Evolutionary conservation across 768 basidiomycete genomes (phyloP), one percentile per base, ranked within the genome.

Genomic region (Hericium rajendrae): DNA sequence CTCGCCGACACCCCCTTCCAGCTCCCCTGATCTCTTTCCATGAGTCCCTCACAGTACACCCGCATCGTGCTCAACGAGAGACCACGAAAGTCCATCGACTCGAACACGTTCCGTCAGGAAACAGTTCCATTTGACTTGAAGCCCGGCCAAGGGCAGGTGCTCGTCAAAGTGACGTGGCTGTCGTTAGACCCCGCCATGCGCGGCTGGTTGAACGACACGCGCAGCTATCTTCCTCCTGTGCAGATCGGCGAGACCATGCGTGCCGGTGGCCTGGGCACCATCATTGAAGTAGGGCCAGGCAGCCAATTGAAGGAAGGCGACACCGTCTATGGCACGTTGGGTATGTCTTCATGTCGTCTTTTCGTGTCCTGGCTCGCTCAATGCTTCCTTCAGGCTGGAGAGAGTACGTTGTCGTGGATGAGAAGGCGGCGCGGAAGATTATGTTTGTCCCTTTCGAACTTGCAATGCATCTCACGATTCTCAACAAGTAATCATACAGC

Each of bases 151-250:
- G 69, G 72, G 26, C 76, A 87, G 60, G 82, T 83, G 6, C 74
- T 94, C 48, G 82, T 97, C n/a, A 79, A 82, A 67, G 83, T 88
- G 57, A 83, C 84, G 49, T 94, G 85, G 76, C 66, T 92, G 28
- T 85, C 84, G 38, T 68, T 97, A 61, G 94, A 97, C 65, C 92
- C 94, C 18, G 90, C 91, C 0, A 91, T 93, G 90, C 79, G 91
- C 9, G 83, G 81, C 13, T 97, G 88, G 78, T 66, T 98, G 52
- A 81, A 79, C 59, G 87, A 91, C 66, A 68, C 66, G 16, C 76
- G 93, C 51, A 85, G 81, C 62, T 91, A 92, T 65, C 51, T 88
- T 15, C 80, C 80, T 28, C 61, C 61, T 0, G 68, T 72, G 6
- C 57, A 70, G 54, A 71, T 79, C 51, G 73, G 72, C 20, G 75